phyloP scores from a whole-genome alignment of 2,329 filamentous ascomycete genomes.

The Fusarium mundagurra region DNA sequence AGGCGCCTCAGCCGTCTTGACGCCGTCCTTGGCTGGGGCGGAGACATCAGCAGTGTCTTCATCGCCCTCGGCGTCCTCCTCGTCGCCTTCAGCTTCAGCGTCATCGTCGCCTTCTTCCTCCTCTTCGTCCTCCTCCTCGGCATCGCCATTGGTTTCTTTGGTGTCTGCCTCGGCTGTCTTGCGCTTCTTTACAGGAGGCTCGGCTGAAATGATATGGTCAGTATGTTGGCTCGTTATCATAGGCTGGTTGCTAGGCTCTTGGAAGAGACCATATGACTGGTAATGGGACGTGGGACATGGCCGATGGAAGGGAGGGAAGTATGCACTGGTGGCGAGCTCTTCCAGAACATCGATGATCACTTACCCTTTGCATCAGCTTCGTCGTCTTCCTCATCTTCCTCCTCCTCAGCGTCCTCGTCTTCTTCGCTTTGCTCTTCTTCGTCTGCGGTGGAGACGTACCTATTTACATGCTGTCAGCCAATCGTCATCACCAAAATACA shows the following conservation, averaged over 20 bases:
- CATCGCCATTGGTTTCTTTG: constrained; percentile 49
- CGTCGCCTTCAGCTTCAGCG: constrained; percentile 41
- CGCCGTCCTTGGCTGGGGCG: constrained; percentile 36
- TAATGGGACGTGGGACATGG: neutral
- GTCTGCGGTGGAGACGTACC: constrained; percentile 51
- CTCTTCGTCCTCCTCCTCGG: constrained; percentile 48
- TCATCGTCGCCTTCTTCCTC: constrained; percentile 44
- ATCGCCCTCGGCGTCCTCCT: constrained; percentile 43
- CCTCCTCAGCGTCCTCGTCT: constrained; percentile 51
- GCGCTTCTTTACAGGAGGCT: constrained; percentile 60
- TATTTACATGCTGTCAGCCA: constrained; percentile 35
- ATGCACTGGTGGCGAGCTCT: neutral
- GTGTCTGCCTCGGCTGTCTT: constrained; percentile 54
- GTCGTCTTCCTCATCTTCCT: constrained; percentile 49
- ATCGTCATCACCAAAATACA: constrained; percentile 1
- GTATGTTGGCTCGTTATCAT: neutral
- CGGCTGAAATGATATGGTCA: constrained; percentile 5
- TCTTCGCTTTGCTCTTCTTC: constrained; percentile 56
- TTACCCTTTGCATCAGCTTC: constrained; percentile 48
- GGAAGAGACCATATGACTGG: neutral
- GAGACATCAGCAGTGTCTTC: constrained; percentile 38
- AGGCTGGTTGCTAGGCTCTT: neutral
- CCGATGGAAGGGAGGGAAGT: neutral
- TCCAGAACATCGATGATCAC: constrained; percentile 39
- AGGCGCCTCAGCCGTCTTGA: constrained; percentile 33